A percentile compares a stretch with the other conserved stretches of the same genome.
phyloP scores from a whole-genome alignment of 2,329 filamentous ascomycete species.

The Lecanicillium sp. region DNA sequence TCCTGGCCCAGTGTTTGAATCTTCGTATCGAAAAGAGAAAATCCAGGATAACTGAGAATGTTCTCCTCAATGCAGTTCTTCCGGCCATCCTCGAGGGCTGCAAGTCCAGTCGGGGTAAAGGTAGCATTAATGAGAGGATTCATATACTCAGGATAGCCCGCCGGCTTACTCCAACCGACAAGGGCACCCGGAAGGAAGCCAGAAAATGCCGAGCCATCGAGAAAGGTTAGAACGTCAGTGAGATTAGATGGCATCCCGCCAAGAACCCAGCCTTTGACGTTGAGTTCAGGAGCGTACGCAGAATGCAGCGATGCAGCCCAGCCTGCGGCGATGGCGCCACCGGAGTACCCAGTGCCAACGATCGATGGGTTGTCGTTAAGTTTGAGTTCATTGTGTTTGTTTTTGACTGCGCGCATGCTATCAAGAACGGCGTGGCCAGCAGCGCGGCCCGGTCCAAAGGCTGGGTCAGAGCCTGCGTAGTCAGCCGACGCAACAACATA shows the following conservation, averaged over 20 bases:
- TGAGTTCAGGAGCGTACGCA: background rate
- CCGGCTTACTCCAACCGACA: conserved; percentile 27
- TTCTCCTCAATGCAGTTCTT: background rate
- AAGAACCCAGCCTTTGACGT: background rate
- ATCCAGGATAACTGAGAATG: background rate
- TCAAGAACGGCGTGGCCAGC: background rate
- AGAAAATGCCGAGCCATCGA: background rate
- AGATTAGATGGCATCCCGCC: conserved; percentile 1
- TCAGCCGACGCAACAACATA: background rate
- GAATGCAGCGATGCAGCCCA: background rate
- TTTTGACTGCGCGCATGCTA: background rate
- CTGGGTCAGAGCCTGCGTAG: background rate
- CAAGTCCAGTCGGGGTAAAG: background rate
- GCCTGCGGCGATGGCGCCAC: background rate
- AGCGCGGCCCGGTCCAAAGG: background rate
- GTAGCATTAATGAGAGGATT: background rate
- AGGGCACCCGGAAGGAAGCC: background rate
- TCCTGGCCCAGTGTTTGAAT: background rate
- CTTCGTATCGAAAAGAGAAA: background rate
- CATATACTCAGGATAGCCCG: background rate
- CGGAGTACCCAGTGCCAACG: conserved; percentile 1
- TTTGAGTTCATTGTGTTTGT: background rate
- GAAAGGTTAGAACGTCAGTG: background rate
- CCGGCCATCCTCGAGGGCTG: background rate
- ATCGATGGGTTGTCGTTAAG: background rate